Evolutionary conservation across 495 filamentous ascomycete species (phyloP).

Genomic region (Talaromyces wortmannii): DNA sequence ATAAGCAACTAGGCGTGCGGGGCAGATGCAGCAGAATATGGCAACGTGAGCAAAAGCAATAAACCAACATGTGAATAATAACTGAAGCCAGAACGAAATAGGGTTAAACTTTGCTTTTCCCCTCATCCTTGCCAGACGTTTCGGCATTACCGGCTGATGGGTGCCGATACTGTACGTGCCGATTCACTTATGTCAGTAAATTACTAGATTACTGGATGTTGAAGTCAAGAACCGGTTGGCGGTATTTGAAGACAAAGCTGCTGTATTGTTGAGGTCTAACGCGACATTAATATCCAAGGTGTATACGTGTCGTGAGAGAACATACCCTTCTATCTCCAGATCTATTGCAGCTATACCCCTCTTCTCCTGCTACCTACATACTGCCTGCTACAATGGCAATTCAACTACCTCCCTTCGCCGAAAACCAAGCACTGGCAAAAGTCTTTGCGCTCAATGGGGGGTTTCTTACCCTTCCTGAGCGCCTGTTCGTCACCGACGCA

Average conservation of each 20-base stretch:
- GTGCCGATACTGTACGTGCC: background rate
- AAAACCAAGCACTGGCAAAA: background rate
- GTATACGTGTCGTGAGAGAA: background rate
- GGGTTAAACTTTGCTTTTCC: background rate
- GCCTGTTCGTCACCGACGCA: constrained; percentile 24
- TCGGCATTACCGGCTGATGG: background rate
- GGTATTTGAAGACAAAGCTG: background rate
- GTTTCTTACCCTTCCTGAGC: constrained; percentile 27
- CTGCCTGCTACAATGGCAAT: background rate
- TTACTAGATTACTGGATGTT: background rate
- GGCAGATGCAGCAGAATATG: background rate
- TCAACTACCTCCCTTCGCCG: background rate
- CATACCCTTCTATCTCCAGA: background rate
- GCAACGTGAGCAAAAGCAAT: background rate
- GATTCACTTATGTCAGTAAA: background rate
- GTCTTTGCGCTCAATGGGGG: background rate
- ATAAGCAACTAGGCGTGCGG: background rate
- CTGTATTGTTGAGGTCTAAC: no score
- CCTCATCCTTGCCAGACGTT: background rate
- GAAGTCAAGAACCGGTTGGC: background rate
- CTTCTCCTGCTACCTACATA: background rate
- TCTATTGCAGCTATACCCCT: background rate
- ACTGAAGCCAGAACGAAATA: background rate
- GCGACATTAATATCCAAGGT: no score
- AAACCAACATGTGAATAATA: background rate